A percentile compares a stretch with the other conserved stretches of the same genome.
Evolutionary conservation across 2,329 filamentous ascomycete genomes (phyloP).

Genomic region (Calycina herbarum): DNA sequence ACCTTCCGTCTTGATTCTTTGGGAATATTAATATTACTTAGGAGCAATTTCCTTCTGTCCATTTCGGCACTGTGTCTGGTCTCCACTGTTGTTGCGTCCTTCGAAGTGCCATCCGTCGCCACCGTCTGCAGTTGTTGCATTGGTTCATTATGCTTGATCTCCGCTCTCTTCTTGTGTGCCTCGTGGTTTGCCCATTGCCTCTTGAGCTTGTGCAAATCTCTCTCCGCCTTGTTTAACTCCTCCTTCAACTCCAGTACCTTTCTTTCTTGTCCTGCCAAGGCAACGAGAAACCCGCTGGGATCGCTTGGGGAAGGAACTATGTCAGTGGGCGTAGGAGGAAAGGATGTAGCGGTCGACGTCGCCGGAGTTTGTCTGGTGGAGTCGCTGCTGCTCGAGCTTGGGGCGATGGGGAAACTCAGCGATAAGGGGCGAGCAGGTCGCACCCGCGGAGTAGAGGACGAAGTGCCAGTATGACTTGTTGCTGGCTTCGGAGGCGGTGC

Average conservation of each 20-base stretch:
- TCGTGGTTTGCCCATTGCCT: constrained; percentile 80
- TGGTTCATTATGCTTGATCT: constrained; percentile 60
- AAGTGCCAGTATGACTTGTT: constrained; percentile 28
- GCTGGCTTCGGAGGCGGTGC: constrained; percentile 27
- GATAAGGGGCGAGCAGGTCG: constrained; percentile 35
- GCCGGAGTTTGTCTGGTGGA: constrained; percentile 33
- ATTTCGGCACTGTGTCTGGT: constrained; percentile 54
- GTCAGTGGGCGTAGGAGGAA: constrained; percentile 33
- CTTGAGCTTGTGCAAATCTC: constrained; percentile 74
- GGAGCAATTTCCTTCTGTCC: constrained; percentile 70
- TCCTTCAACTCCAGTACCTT: constrained; percentile 88
- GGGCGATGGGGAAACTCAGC: constrained; percentile 37
- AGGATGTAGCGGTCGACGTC: constrained; percentile 31
- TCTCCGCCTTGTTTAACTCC: constrained; percentile 81
- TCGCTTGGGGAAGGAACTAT: constrained; percentile 33
- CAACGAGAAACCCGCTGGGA: constrained; percentile 65
- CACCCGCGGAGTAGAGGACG: constrained; percentile 28
- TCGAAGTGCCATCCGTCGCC: constrained; percentile 20
- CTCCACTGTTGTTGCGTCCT: constrained; percentile 28
- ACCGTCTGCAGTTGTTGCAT: constrained; percentile 51
- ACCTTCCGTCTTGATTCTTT: constrained; percentile 56
- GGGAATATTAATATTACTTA: constrained; percentile 50
- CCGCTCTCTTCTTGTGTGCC: constrained; percentile 70
- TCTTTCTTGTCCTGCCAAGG: constrained; percentile 89
- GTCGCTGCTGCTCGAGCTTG: constrained; percentile 28